Evolutionary conservation across 805 yeast species (phyloP), one percentile per base, ranked within the genome.

Genomic region (Isabelozyma pseudorhagii): DNA sequence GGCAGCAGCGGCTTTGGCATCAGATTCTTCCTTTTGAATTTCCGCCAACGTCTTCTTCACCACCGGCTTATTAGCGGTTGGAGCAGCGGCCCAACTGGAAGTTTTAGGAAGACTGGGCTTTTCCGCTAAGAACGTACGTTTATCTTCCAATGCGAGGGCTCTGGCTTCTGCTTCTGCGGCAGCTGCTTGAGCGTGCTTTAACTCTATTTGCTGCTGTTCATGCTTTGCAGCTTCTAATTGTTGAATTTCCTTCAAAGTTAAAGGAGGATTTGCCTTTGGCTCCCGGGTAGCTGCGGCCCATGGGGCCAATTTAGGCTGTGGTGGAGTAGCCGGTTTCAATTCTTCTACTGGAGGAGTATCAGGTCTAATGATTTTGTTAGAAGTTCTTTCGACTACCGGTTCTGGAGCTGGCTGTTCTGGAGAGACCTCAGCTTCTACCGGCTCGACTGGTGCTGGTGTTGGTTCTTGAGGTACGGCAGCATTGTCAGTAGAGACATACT

Each of bases 21-120:
- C 75, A 38, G 71, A 78, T 62, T 82, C 85, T 64, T 83, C 88
- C 50, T 67, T 76, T 59, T 82, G 86, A 52, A 84, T 83, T 48
- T 84, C 87, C 10, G 81, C 83, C 48, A 84, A 69, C 0, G 86
- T 74, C 61, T 79, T 80, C 34, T 67, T 65, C 31, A 80, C 78
- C 11, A 61, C 60, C n/a, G 52, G 44, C 2, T 61, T 52, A 13
- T 58, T 44, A 1, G 63, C 27, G 5, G 62, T 45, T 18, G 60
- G 54, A 39, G 11, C 54, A 38, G 63, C 69, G 9, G 67, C 77
- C 83, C 83, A 79, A 40, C 73, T 67, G n/a, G 77, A 66, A 10
- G 78, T 60, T 18, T 66, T 55, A 18, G 81, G 80, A 42, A 77
- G 62, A 3, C 55, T 55, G 6, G 66, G 54, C 4, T 57, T 61